A percentile compares a stretch with the other conserved stretches of the same genome.
phyloP scores from a whole-genome alignment of 768 basidiomycete species.

The Amanita subjunquillea region DNA sequence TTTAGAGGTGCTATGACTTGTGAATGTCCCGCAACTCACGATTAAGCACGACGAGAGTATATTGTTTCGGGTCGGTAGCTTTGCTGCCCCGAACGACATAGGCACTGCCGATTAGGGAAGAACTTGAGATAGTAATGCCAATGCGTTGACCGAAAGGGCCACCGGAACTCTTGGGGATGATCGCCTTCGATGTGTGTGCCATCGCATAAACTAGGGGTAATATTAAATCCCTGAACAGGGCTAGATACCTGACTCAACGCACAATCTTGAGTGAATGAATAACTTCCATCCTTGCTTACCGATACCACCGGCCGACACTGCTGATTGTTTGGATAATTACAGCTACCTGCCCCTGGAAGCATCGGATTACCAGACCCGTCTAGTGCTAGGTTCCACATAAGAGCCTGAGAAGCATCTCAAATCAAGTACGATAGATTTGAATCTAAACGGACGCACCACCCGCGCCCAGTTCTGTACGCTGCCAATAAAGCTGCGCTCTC shows the following conservation, averaged over 20 bases:
- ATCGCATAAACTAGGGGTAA: slow-evolving; percentile 46
- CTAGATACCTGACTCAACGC: neutral
- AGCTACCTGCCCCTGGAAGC: slow-evolving; percentile 54
- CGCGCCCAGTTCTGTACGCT: slow-evolving; percentile 1
- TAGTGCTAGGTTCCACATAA: too few species aligned
- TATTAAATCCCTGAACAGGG: neutral
- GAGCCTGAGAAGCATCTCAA: too few species aligned
- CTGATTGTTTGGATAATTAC: slow-evolving; percentile 13
- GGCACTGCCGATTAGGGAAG: slow-evolving; percentile 46
- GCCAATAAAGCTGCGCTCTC: slow-evolving; percentile 1
- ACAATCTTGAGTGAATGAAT: slow-evolving; percentile 49
- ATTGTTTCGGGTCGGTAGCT: slow-evolving; percentile 48
- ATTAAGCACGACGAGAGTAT: slow-evolving; percentile 68
- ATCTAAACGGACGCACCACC: slow-evolving; percentile 1
- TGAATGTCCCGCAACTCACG: slow-evolving; percentile 24
- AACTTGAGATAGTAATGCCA: slow-evolving; percentile 50
- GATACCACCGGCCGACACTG: slow-evolving; percentile 54
- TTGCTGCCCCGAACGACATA: slow-evolving; percentile 49
- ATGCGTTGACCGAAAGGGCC: slow-evolving; percentile 66
- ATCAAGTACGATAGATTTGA: too few species aligned
- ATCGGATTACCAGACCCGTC: slow-evolving; percentile 48
- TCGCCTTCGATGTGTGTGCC: slow-evolving; percentile 67
- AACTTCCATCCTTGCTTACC: slow-evolving; percentile 54
- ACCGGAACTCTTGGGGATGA: slow-evolving; percentile 54
- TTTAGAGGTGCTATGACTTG: too few species aligned